These are phyloP conservation scores for Daldinia sp. DNA, from an alignment of 2,329 filamentous ascomycete species.

Conservation along the genomic window DNA sequence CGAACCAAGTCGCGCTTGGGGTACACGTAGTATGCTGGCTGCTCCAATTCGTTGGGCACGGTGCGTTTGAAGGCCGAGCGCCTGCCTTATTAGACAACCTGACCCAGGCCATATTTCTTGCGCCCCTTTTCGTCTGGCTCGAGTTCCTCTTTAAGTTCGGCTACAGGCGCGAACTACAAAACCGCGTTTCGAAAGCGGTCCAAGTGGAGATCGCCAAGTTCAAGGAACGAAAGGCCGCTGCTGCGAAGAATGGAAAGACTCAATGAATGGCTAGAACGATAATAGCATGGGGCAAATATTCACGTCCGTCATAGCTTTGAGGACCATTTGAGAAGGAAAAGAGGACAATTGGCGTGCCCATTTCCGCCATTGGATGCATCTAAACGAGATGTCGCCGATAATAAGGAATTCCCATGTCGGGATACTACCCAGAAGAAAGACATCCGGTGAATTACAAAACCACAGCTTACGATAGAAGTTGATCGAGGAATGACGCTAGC, in stretches of 20 bases:
- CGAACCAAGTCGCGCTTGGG: conserved; percentile 66
- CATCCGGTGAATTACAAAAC: neutral
- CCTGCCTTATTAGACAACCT: conserved; percentile 92
- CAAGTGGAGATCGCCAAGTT: conserved; percentile 80
- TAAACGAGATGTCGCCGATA: conserved; percentile 10
- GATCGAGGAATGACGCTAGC: neutral
- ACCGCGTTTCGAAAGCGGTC: conserved; percentile 79
- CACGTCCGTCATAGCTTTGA: neutral
- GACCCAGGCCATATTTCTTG: conserved; percentile 88
- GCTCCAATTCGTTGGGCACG: conserved; percentile 90
- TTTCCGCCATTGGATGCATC: neutral
- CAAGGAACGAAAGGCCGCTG: conserved; percentile 60
- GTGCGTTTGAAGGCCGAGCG: conserved; percentile 84
- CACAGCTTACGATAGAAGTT: neutral
- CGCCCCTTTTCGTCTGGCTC: conserved; percentile 97
- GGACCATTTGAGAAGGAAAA: neutral
- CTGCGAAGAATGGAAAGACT: conserved; percentile 59
- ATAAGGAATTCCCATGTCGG: neutral
- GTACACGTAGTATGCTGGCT: conserved; percentile 83
- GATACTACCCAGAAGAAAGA: neutral
- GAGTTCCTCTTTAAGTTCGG: conserved; percentile 90
- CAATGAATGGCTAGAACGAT: conserved; percentile 49
- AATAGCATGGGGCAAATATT: neutral
- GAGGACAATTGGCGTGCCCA: neutral
- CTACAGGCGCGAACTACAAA: conserved; percentile 87